A percentile compares a stretch with the other conserved stretches of the same genome.
Conservation (phyloP, 768 basidiomycete genomes). For the Lactarius psammicola region DNA sequence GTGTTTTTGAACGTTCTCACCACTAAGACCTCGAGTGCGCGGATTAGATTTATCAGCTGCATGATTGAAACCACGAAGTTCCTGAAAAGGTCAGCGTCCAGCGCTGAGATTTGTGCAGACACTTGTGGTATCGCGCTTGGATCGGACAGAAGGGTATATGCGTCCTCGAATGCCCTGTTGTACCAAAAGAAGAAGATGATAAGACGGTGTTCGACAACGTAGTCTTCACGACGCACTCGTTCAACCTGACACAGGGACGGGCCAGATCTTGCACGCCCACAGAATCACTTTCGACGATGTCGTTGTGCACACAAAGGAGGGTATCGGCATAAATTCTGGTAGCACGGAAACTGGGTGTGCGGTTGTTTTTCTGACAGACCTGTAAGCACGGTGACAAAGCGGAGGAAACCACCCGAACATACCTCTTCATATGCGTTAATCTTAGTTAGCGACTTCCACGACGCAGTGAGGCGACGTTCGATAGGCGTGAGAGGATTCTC, state of each 20-base stretch:
- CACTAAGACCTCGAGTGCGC: constrained; percentile 10
- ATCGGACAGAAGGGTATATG: constrained; percentile 13
- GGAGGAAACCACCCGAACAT: no score
- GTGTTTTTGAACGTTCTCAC: not conserved
- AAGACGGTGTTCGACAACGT: not conserved
- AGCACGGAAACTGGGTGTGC: not conserved
- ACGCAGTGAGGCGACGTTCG: constrained; percentile 10
- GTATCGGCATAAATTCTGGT: constrained; percentile 12
- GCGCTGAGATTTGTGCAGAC: not conserved
- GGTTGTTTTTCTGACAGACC: not conserved
- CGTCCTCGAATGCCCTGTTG: constrained; percentile 8
- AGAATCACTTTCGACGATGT: constrained; percentile 3
- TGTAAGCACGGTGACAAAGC: not conserved
- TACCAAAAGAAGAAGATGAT: not conserved
- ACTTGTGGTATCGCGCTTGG: constrained; percentile 3
- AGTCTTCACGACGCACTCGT: constrained; percentile 2
- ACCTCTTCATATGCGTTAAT: constrained; percentile 17
- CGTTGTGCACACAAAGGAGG: constrained; percentile 16
- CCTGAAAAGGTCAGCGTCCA: constrained; percentile 16
- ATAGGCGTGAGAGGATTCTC: not conserved
- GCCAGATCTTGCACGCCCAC: not conserved
- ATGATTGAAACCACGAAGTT: constrained; percentile 12
- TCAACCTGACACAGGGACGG: constrained; percentile 5
- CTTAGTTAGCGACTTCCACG: constrained; percentile 12
- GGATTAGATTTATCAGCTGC: constrained; percentile 15